phyloP scores from a whole-genome alignment of 177 flowering plant genomes.

The Vitis hybrid region DNA sequence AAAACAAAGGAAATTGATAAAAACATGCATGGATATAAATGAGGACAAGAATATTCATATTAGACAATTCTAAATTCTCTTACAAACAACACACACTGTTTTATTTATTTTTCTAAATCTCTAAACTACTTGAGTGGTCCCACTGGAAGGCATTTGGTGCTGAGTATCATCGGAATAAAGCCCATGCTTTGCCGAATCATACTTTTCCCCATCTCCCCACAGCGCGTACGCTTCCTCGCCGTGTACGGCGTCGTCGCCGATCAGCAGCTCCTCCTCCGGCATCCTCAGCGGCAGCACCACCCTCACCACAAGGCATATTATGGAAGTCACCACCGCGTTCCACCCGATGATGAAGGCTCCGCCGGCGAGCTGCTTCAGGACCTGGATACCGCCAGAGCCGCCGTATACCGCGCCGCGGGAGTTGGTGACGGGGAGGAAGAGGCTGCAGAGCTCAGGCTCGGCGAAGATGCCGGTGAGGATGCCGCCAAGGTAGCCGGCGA shows the following conservation, averaged over 20 bases:
- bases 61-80: too few species aligned
- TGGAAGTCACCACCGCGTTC: constrained; percentile 39
- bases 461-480: constrained; percentile 35
- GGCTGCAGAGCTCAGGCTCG: constrained; percentile 26
- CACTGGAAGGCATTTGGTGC: not conserved
- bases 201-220: constrained; percentile 29
- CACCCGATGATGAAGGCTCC: constrained; percentile 39
- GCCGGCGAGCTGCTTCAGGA: constrained; percentile 39
- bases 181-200: constrained; percentile 18
- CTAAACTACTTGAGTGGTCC: constrained; percentile 18
- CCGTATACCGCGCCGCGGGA: constrained; percentile 38
- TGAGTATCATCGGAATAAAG: constrained; percentile 1
- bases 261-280: constrained; percentile 22
- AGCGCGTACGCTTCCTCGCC: constrained; percentile 30
- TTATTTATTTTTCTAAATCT: too few species aligned
- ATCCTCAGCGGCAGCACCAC: constrained; percentile 19
- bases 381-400: constrained; percentile 38
- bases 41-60: too few species aligned
- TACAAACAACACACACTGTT: too few species aligned
- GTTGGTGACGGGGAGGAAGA: constrained; percentile 33
- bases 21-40: too few species aligned
- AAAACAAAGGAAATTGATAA: too few species aligned
- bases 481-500: constrained; percentile 34
- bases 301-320: constrained; percentile 19
- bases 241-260: constrained; percentile 26